A percentile compares a stretch with the other conserved stretches of the same genome.
Evolutionary conservation across 2,329 filamentous ascomycete genomes (phyloP).

Genomic region (Stagonosporopsis rhizophila): DNA sequence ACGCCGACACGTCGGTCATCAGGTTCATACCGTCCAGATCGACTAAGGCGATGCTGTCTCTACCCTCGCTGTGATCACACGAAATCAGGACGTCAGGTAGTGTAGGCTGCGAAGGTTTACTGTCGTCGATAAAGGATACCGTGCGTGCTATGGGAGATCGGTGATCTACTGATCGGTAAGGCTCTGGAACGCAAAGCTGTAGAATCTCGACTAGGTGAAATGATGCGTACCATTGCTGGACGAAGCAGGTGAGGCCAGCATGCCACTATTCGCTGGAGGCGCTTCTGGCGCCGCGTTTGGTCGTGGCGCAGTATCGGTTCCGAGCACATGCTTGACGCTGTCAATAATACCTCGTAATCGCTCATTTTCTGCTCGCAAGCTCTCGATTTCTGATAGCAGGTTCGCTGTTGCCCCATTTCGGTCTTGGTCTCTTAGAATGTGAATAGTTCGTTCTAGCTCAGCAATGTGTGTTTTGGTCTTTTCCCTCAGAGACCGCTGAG

Average conservation of each 20-base stretch:
- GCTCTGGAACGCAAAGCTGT: conserved; percentile 15
- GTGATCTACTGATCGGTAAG: conserved; percentile 39
- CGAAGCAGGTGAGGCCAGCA: conserved; percentile 26
- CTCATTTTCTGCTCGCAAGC: conserved; percentile 44
- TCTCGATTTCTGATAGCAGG: conserved; percentile 42
- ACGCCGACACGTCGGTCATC: conserved; percentile 19
- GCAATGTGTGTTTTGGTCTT: conserved; percentile 50
- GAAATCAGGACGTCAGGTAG: conserved; percentile 16
- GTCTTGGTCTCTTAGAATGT: conserved; percentile 45
- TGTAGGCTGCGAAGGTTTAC: conserved; percentile 24
- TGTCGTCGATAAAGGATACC: conserved; percentile 23
- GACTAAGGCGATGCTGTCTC: conserved; percentile 17
- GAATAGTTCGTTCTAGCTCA: conserved; percentile 46
- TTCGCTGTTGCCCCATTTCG: conserved; percentile 41
- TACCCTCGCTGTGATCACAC: conserved; percentile 24
- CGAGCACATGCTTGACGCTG: conserved; percentile 43
- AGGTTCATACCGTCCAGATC: conserved; percentile 47
- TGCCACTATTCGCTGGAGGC: conserved; percentile 8
- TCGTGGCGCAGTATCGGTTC: conserved; percentile 30
- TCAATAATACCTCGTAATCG: conserved; percentile 44
- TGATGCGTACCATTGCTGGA: conserved; percentile 37
- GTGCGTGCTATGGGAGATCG: conserved; percentile 30
- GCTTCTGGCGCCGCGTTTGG: conserved; percentile 9
- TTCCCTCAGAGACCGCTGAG: conserved; percentile 45
- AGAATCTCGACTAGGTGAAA: not conserved